Evolutionary conservation across 345 rosid genomes (phyloP), one percentile per base, ranked within the genome.

Genomic region (Pistacia vera): DNA sequence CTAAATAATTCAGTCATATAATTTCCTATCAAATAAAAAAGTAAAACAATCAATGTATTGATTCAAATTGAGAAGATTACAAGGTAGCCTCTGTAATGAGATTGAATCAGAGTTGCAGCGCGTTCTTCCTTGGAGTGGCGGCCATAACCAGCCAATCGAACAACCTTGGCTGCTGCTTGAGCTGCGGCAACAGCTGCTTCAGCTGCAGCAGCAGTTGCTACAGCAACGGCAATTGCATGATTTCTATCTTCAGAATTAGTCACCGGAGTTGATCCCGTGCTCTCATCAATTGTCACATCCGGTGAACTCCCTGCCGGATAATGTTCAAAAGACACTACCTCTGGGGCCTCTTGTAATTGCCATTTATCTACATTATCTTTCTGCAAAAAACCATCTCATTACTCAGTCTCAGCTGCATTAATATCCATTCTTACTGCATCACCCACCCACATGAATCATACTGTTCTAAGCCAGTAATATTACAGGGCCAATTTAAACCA

Each of bases 131-230:
- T 88, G 0, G 97, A 84, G 16, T 82, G 92, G 49, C 91, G 97
- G 9, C 93, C 92, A 75, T 89, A 91, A 16, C 98, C 98, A 7
- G 98, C 97, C 79, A 96, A 81, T 17, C 94, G 80, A 56, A 96
- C 97, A 46, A 90, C 98, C 84, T 91, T 93, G 4, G 98, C 97
- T 0, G 99, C 99, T 0, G 98, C 98, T 83, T 91, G 95, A 33
- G 99, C 99, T 0, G 99, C 99, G 1, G 93, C 97, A 25, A 90
- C 96, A 0, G 99, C 99, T 0, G 98, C 99, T 78, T 93, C 93
- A 0, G 99, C 99, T 0, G 99, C 98, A 0, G 95, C 99, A 3
- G 99, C 98, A 10, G 98, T 92, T 2, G 98, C 98, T 75, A 83
- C 86, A 2, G 99, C 99, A 16, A 93, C 97, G 3, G 94, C 97